Conservation (phyloP, 495 filamentous ascomycete species). For the Penicillium angulare region DNA sequence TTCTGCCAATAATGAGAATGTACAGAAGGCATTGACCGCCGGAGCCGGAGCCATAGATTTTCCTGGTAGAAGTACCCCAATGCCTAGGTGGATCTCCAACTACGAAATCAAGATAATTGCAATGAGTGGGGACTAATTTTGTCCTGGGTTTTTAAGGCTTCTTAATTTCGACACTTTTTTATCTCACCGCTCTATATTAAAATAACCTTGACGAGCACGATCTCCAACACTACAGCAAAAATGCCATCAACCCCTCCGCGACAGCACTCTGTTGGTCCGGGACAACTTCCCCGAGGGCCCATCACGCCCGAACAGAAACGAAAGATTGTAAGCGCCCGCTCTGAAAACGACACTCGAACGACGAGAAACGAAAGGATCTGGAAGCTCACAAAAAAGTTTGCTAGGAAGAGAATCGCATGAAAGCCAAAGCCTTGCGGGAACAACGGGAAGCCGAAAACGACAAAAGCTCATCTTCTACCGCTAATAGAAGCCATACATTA, state of each 20-base stretch:
- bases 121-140: too few species aligned
- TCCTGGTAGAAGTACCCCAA: too few species aligned
- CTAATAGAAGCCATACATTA: conserved; percentile 9
- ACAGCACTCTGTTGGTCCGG: conserved; percentile 34
- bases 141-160: too few species aligned
- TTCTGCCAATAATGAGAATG: too few species aligned
- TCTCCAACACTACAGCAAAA: conserved; percentile 27
- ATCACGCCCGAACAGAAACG: conserved; percentile 74
- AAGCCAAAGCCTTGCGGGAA: conserved; percentile 84
- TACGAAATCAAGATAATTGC: too few species aligned
- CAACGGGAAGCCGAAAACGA: conserved; percentile 59
- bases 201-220: background rate
- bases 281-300: conserved; percentile 48
- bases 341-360: background rate
- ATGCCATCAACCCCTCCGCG: conserved; percentile 63
- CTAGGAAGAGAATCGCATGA: conserved; percentile 86
- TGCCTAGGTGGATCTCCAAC: too few species aligned
- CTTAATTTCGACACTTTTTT: too few species aligned
- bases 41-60: too few species aligned
- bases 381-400: background rate
- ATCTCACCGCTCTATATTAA: background rate
- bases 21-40: too few species aligned
- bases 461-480: conserved; percentile 17
- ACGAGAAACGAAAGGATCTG: background rate
- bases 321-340: conserved; percentile 55